Base-by-base conservation (phyloP, 75 land plant species). In the Sequoia sempervirens region DNA sequence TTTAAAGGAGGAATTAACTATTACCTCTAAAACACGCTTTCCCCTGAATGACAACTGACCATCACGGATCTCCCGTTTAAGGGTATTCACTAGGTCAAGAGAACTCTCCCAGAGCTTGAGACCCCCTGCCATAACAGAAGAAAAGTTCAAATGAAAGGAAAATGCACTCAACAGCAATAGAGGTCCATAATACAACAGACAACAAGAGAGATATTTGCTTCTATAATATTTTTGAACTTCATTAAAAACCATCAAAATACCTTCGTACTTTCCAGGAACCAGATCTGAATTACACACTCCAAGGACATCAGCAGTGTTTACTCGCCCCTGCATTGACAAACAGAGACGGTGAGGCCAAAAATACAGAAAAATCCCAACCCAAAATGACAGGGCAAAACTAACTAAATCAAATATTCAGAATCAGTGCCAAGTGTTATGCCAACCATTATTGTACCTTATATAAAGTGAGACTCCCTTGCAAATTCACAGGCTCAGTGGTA, bases 31-130 rank as follows among this genome's bases (percentile, higher is more conserved):
- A 53, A 95, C 92, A 23, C 87, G 84, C 84, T 95, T 95, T 37
- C 96, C 96, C 80, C 96, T 93, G 75, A 95, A 95, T 72, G 92
- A 92, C 79, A 95, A 80, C 73, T 90, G 95, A 26, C 96, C 96
- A 89, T 95, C 96, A 66, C 93, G 91, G 75, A 93, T 89, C 75
- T 95, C 96, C 85, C 88, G 86, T 81, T 91, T 92, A 30, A 95
- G 88, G 38, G 87, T 89, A 87, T 90, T 91, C 5, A 95, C 91
- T 75, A 93, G 91, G 85, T 91, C 91, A 69, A 88, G 68, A 18
- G 95, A 85, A 84, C 96, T 87, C 28, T 95, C 96, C 89, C 90
- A 91, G 38, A 88, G 89, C 84, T 93, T 94, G 2, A 91, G 52
- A 52, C 72, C 87, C 34, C 93, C 96, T 95, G 87, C 84, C 83